Evolutionary conservation across 257 asterid species (phyloP).

Genomic region (Fraxinus anomala): DNA sequence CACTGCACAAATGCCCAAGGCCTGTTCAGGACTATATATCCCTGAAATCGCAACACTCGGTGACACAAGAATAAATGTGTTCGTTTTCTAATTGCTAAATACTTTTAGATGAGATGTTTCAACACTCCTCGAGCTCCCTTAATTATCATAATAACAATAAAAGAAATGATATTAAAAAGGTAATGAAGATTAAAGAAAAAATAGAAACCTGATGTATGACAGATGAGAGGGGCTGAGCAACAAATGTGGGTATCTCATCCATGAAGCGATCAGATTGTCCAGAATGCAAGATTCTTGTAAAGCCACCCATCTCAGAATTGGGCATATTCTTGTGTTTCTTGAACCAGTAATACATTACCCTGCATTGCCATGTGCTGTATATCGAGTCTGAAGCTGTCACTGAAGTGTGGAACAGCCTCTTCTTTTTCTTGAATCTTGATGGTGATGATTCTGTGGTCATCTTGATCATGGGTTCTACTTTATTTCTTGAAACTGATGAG

Average conservation of each 20-base stretch:
- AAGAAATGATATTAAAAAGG: not conserved
- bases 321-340: slow-evolving; percentile 55
- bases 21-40: slow-evolving; percentile 87
- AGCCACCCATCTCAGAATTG: slow-evolving; percentile 86
- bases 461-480: slow-evolving; percentile 64
- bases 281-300: slow-evolving; percentile 80
- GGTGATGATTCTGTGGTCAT: slow-evolving; percentile 51
- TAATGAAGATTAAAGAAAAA: not conserved
- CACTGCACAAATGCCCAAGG: slow-evolving; percentile 99
- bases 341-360: slow-evolving; percentile 97
- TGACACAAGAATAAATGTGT: not conserved
- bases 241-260: slow-evolving; percentile 95
- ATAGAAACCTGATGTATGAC: slow-evolving; percentile 77
- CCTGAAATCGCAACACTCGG: slow-evolving; percentile 51
- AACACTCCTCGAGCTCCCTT: not conserved
- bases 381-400: slow-evolving; percentile 89
- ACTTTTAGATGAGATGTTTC: slow-evolving; percentile 13
- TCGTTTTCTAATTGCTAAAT: too few species aligned
- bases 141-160: too few species aligned
- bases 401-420: slow-evolving; percentile 79
- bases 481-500: not conserved
- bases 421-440: slow-evolving; percentile 28
- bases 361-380: slow-evolving; percentile 90
- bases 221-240: slow-evolving; percentile 85
- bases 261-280: slow-evolving; percentile 70